Conservation (phyloP, 805 yeast genomes). For the Ogataea wickerhamii region DNA sequence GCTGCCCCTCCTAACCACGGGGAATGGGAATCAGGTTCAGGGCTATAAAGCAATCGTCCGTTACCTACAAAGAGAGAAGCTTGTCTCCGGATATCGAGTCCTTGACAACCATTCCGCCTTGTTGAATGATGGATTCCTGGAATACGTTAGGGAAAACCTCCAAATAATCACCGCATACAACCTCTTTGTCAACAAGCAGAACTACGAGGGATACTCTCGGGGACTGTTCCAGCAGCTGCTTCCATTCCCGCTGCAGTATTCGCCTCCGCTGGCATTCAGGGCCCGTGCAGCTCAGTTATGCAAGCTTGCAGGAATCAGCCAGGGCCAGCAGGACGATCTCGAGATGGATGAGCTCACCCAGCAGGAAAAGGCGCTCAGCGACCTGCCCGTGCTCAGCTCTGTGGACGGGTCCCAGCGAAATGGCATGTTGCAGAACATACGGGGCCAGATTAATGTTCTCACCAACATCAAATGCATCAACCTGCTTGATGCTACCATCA, state of each 20-base stretch:
- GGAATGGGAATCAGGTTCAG: constrained; percentile 26
- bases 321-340: constrained; percentile 29
- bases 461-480: constrained; percentile 30
- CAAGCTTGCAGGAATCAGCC: constrained; percentile 31
- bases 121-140: constrained; percentile 42
- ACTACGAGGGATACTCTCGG: constrained; percentile 60
- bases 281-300: constrained; percentile 31
- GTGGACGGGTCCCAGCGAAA: constrained; percentile 26
- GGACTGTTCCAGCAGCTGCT: constrained; percentile 48
- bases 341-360: constrained; percentile 25
- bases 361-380: constrained; percentile 23
- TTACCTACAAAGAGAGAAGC: constrained; percentile 22
- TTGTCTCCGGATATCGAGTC: constrained; percentile 1
- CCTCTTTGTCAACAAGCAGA: constrained; percentile 49
- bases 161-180: constrained; percentile 52
- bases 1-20: constrained; percentile 44
- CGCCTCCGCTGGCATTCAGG: constrained; percentile 52
- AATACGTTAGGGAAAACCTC: constrained; percentile 40
- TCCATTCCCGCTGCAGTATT: constrained; percentile 75
- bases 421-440: constrained; percentile 20
- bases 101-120: constrained; percentile 20
- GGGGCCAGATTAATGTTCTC: constrained; percentile 27
- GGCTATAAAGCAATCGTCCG: constrained; percentile 42
- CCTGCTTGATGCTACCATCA: constrained; percentile 18
- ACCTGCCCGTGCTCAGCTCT: constrained; percentile 28